Evolutionary conservation across 768 basidiomycete genomes (phyloP), one percentile per base, ranked within the genome.

Genomic region (Clathrus columnatus): DNA sequence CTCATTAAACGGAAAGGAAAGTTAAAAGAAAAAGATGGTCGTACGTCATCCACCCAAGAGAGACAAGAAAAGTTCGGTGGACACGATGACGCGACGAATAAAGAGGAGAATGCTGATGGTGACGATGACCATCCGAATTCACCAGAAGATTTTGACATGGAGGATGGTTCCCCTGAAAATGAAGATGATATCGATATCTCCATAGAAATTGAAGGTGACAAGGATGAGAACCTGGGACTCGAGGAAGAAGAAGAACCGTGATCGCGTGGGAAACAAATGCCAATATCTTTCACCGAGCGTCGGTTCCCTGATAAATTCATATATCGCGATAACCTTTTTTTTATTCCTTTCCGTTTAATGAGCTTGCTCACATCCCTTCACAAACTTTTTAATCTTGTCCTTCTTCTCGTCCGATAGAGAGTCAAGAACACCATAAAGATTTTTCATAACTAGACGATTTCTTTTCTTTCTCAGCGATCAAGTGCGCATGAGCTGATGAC

Each of bases 391-490:
- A 68, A 98, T 92, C 72, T 97, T 97, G 45, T 66, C 63, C 20
- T 78, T 72, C 67, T 97, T 97, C 60, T 98, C 94, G 4, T 93
- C 87, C 2, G 89, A 83, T 21, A 97, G 76, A 1, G 77, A 41
- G 2, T 91, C 87, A 14, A 95, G 76, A n/a, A n/a, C n/a, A n/a
- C n/a, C n/a, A n/a, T 51, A 79, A 78, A 18, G 78, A 78, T n/a
- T 86, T 83, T 55, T 76, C 78, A 64, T 87, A 97, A 43, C 80
- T 82, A 2, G 82, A 70, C 0, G 89, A 88, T 67, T 92, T 95
- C 70, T 95, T 95, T 75, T 99, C 95, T 69, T 96, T 96, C 50
- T 93, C 87, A n/a, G 84, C 77, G 55, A 99, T 86, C 50, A 90
- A 66, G 57, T 86, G 78, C 0, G 92, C n/a, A n/a, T 92, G 58